Conservation (phyloP, 768 basidiomycete species). For the Rhodotorula taiwanensis region DNA sequence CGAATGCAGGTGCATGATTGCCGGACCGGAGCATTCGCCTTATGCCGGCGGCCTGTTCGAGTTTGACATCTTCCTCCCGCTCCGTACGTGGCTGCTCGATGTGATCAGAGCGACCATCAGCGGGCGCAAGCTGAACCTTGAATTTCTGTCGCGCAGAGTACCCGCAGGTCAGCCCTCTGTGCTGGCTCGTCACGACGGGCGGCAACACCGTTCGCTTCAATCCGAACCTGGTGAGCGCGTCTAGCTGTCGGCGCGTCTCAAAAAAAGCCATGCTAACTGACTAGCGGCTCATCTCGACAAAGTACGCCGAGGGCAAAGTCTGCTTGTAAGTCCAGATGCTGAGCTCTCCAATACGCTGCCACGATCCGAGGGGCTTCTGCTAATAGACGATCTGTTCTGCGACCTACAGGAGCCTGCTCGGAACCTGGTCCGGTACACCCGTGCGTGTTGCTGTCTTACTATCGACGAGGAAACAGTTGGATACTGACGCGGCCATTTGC, state of each 20-base stretch:
- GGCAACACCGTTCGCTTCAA: conserved; percentile 55
- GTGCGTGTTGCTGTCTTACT: conserved; percentile 18
- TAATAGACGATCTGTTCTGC: too few species aligned
- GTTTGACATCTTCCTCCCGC: conserved; percentile 53
- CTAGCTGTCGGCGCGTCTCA: neutral
- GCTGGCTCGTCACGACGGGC: conserved; percentile 56
- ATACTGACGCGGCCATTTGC: conserved; percentile 28
- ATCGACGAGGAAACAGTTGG: neutral
- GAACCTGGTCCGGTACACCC: conserved; percentile 55
- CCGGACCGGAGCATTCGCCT: conserved; percentile 61
- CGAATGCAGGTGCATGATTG: conserved; percentile 48
- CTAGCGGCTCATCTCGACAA: too few species aligned
- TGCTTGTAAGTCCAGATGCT: conserved; percentile 55
- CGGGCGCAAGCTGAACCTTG: neutral
- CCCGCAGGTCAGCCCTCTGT: conserved; percentile 50
- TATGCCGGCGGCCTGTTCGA: conserved; percentile 57
- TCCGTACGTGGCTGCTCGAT: conserved; percentile 28
- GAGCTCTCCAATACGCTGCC: too few species aligned
- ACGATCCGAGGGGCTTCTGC: too few species aligned
- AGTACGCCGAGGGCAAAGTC: conserved; percentile 49
- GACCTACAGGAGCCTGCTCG: conserved; percentile 43
- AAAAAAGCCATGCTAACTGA: too few species aligned
- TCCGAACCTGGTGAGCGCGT: conserved; percentile 48
- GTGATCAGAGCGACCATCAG: too few species aligned
- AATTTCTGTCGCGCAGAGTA: conserved; percentile 43